A percentile compares a stretch with the other conserved stretches of the same genome.
These are phyloP conservation scores for Melastoma candidum DNA, from an alignment of 441 rosid genomes.

Conservation along the genomic window DNA sequence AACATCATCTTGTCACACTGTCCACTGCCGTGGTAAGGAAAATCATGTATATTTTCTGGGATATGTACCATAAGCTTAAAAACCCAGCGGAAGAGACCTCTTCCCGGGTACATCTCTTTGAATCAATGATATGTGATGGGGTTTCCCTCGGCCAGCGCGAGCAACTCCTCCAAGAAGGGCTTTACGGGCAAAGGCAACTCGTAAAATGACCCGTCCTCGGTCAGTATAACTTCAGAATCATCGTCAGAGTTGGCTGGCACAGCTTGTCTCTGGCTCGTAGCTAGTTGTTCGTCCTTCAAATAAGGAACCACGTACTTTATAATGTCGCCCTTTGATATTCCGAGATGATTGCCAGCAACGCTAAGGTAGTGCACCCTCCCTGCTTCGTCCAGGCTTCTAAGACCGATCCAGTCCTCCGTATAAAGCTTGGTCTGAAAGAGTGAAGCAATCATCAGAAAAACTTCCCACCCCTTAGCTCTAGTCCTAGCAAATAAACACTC, in stretches of 20 bases:
- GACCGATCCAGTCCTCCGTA: slow-evolving; percentile 68
- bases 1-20: background rate
- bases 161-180: slow-evolving; percentile 24
- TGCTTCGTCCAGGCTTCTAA: slow-evolving; percentile 37
- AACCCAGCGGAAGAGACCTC: too few species aligned
- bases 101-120: background rate
- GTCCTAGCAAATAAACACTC: too few species aligned
- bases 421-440: slow-evolving; percentile 52
- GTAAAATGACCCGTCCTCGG: slow-evolving; percentile 23
- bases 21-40: too few species aligned
- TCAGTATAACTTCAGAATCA: slow-evolving; percentile 13
- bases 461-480: too few species aligned
- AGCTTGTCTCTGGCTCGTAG: slow-evolving; percentile 4
- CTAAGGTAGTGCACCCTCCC: slow-evolving; percentile 50
- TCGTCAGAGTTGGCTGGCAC: background rate
- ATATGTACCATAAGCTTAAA: too few species aligned
- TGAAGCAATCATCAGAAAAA: background rate
- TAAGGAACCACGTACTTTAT: slow-evolving; percentile 43
- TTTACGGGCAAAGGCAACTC: slow-evolving; percentile 26
- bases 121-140: background rate
- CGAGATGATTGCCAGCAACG: slow-evolving; percentile 52
- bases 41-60: too few species aligned
- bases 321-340: slow-evolving; percentile 42
- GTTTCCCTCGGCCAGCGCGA: slow-evolving; percentile 17
- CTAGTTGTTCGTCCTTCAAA: slow-evolving; percentile 23